Evolutionary conservation across 129 eudicot genomes (phyloP).

Genomic region (Escallonia rubra): DNA sequence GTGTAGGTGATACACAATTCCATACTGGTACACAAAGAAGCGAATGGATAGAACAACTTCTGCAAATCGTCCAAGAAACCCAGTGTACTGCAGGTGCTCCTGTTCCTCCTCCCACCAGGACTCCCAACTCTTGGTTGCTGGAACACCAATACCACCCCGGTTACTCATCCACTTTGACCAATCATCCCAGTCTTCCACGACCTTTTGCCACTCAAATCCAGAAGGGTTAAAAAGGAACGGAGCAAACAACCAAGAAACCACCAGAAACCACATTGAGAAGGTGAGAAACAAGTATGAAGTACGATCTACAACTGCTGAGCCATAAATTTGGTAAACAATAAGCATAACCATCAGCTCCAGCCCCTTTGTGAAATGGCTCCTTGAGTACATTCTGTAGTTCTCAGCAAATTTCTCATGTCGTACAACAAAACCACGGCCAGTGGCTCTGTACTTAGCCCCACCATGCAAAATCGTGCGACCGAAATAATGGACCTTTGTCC

Average conservation of each 20-base stretch:
- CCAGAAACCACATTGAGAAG: conserved; percentile 87
- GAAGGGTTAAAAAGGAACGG: conserved; percentile 96
- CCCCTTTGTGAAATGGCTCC: conserved; percentile 95
- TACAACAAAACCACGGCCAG: conserved; percentile 98
- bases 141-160: conserved; percentile 92
- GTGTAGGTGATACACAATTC: conserved; percentile 78
- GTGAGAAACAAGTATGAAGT: conserved; percentile 42
- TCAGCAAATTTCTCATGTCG: conserved; percentile 97
- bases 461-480: conserved; percentile 94
- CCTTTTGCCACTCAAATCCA: conserved; percentile 98
- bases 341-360: conserved; percentile 72
- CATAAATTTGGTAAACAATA: conserved; percentile 55
- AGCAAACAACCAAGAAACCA: conserved; percentile 85
- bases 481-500: conserved; percentile 87
- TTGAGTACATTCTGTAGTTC: conserved; percentile 95
- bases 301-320: conserved; percentile 34
- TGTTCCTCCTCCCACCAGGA: conserved; percentile 99
- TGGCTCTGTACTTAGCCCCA: conserved; percentile 96
- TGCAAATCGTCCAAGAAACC: conserved; percentile 54
- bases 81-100: conserved; percentile 78
- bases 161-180: conserved; percentile 94
- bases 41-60: conserved; percentile 76
- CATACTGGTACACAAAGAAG: conserved; percentile 87
- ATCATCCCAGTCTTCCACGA: conserved; percentile 94
- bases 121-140: conserved; percentile 97